Base-by-base conservation (phyloP, 768 basidiomycete genomes). In the Leccinellum rugosiceps region DNA sequence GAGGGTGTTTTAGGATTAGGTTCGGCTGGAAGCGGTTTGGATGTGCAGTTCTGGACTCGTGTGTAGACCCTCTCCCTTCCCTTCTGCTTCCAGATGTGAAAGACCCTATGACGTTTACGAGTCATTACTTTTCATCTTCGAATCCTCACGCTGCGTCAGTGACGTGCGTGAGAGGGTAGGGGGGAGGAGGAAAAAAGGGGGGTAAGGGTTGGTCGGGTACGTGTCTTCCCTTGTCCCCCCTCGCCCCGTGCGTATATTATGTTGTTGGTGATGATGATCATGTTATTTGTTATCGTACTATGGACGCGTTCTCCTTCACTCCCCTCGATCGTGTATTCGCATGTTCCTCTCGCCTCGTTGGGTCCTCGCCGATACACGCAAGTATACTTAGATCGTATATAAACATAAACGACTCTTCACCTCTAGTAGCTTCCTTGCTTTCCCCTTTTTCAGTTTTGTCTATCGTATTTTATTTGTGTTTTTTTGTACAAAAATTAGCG, bases 61-160 rank as follows among this genome's bases (percentile, higher is more conserved):
- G 45, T 38, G 50, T 57, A 31, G 56, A 58, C 32, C 49, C 46
- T 21, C 41, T 17, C 38, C 41, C 10, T 41, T 43, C 41, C 41
- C 41, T 17, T 17, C 31, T 56, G 53, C 54, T 55, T 53, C 43
- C 59, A 46, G 43, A 46, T 57, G 21, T 56, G 55, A 45, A 46
- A 41, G 63, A 65, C 56, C 56, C 30, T 68, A n/a, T n/a, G n/a
- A n/a, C 58, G 50, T 44, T 54, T 55, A 46, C 50, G 62, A 57
- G 65, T 56, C 62, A 60, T 61, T 46, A 26, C 44, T 54, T 13
- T 57, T 61, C 58, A 56, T 63, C 43, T 61, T 54, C 41, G 17
- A 6, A 26, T 41, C 28, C 35, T 52, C 63, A 58, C 53, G 52
- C 19, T 52, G 55, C 51, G 56, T 56, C 46, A 25, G 46, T 17